Evolutionary conservation across 345 rosid species (phyloP).

Genomic region (Atalantia buxifolia): DNA sequence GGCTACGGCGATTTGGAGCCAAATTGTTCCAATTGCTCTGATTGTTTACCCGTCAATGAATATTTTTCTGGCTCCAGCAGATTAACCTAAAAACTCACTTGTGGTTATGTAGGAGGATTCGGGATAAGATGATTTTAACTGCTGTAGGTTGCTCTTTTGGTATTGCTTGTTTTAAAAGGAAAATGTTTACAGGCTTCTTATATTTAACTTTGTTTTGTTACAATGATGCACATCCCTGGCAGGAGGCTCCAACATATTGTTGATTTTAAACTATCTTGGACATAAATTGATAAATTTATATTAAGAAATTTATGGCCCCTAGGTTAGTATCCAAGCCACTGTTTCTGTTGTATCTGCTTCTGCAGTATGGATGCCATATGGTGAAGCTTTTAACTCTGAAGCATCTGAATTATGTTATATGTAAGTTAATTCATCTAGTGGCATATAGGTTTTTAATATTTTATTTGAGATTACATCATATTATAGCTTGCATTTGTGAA

Average conservation of each 20-base stretch:
- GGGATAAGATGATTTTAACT: neutral
- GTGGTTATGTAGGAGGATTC: neutral
- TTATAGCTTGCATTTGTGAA: neutral
- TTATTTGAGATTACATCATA: neutral
- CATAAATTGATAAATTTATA: neutral
- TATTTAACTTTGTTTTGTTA: neutral
- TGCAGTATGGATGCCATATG: neutral
- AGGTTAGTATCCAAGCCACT: neutral
- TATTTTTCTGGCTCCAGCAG: neutral
- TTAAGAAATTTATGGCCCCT: neutral
- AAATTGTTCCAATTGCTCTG: neutral
- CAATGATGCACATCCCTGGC: neutral
- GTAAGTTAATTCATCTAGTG: neutral
- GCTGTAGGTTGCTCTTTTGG: neutral
- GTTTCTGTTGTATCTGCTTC: neutral
- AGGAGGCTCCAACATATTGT: neutral
- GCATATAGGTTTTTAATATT: neutral
- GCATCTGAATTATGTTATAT: neutral
- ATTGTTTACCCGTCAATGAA: neutral
- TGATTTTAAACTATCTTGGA: neutral
- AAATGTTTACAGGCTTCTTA: neutral
- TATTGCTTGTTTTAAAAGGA: neutral
- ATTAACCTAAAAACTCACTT: neutral
- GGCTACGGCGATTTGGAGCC: constrained; percentile 7
- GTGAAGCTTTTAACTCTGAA: neutral